Evolutionary conservation across 495 filamentous ascomycete genomes (phyloP), one percentile per base, ranked within the genome.

Genomic region (Aspergillus homomorphus): DNA sequence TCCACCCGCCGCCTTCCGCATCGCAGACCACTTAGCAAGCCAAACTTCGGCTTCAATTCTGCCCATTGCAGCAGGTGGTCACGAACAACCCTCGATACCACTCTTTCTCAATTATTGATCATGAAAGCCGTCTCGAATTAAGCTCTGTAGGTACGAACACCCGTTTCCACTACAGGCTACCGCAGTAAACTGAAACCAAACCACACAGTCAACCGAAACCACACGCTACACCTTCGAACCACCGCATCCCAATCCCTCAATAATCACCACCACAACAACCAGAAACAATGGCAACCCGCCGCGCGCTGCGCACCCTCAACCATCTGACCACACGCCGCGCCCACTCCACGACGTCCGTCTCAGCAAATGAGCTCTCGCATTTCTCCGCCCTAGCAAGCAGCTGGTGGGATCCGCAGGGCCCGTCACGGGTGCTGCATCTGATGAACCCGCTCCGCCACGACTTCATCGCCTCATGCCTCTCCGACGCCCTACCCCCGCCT

Each of bases 361-460:
- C 92, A 68, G 82, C 87, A 52, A 80, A 84, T 66, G 94, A 98
- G 77, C 80, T 98, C 58, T 88, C 90, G 43, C 94, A 98, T 77
- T 98, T 98, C 82, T 89, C 90, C 66, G 82, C 85, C 60, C 90
- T 98, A 59, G 94, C 95, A 66, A 89, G 87, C 64, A 86, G 85
- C 65, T 98, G 94, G 94, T 98, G 94, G 94, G 95, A 98, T 74
- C 90, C 94, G 2, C 86, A 95, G 73, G 94, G 94, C 53, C 85
- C 91, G 19, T 97, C 91, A 0, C 85, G 92, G 15, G 86, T 96
- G 60, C 86, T 98, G 2, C 95, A 98, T 72, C 86, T 95, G 50
- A 98, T 98, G 94, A 98, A 98, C 78, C 94, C 95, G 10, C 84
- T 95, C 44, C 91, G 94, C 30, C 91, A 97, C 72, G 86, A 91